phyloP scores from a whole-genome alignment of 2,329 filamentous ascomycete genomes.

The Penicillium capsulatum region DNA sequence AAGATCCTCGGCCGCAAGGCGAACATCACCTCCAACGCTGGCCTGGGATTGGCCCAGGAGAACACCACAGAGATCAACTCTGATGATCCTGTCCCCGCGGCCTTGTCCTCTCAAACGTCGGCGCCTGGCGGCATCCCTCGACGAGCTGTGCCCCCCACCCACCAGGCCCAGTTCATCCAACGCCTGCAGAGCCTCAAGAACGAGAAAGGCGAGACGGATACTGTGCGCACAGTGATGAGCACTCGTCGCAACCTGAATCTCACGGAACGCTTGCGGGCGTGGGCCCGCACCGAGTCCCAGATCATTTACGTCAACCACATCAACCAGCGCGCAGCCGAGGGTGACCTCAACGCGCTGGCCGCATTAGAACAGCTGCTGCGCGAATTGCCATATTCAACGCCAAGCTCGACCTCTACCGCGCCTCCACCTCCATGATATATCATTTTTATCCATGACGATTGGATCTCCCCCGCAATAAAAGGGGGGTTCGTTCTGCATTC shows the following conservation, averaged over 20 bases:
- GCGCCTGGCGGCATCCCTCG: constrained; percentile 13
- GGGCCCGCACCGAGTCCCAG: constrained; percentile 38
- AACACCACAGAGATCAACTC: not conserved
- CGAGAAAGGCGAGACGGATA: constrained; percentile 60
- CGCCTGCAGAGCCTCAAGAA: constrained; percentile 63
- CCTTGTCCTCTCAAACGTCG: constrained; percentile 4
- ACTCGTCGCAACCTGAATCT: constrained; percentile 31
- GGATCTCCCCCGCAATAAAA: no score
- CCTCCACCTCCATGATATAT: constrained; percentile 1
- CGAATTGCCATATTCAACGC: not conserved
- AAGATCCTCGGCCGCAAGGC: constrained; percentile 66
- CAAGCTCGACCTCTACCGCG: not conserved
- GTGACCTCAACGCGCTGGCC: constrained; percentile 34
- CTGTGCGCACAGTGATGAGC: constrained; percentile 59
- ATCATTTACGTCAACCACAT: constrained; percentile 35
- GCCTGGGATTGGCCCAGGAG: constrained; percentile 11
- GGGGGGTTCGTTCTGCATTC: no score
- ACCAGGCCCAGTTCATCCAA: constrained; percentile 58
- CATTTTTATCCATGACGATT: no score
- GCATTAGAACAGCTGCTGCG: constrained; percentile 32
- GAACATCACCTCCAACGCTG: constrained; percentile 50
- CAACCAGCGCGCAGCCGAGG: constrained; percentile 34
- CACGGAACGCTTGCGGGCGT: constrained; percentile 32
- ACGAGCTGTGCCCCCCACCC: constrained; percentile 32
- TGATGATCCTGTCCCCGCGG: not conserved